Conservation (phyloP, 2,329 filamentous ascomycete genomes). For the Chaetomium strumarium region DNA sequence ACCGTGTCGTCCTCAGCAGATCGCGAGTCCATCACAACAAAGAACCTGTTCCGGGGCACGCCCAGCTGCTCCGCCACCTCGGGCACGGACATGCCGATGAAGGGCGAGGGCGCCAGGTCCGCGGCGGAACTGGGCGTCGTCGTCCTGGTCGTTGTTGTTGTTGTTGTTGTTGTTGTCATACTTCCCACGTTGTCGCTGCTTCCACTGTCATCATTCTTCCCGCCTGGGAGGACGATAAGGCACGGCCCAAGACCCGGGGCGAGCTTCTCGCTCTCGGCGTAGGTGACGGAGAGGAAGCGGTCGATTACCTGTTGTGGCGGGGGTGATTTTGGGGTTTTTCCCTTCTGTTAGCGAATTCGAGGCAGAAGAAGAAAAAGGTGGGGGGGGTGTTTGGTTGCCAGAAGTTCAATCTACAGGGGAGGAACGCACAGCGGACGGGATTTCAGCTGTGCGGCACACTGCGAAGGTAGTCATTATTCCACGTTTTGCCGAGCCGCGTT, state of each 20-base stretch:
- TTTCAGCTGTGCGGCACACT: background rate
- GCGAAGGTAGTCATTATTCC: background rate
- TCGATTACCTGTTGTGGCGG: background rate
- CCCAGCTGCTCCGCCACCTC: background rate
- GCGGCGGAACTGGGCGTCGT: background rate
- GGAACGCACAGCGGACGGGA: background rate
- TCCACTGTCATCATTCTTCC: background rate
- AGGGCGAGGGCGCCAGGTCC: background rate
- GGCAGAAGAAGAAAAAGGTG: no score
- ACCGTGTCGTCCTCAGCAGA: background rate
- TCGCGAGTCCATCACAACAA: background rate
- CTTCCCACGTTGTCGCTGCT: background rate
- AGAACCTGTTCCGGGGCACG: background rate
- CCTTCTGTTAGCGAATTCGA: no score
- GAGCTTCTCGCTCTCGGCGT: background rate
- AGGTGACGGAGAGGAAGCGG: background rate
- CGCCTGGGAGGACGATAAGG: background rate
- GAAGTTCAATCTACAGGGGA: no score
- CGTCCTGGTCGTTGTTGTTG: background rate
- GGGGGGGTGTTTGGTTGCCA: no score
- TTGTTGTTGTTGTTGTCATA: background rate
- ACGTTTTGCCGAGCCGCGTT: no score
- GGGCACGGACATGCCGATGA: background rate
- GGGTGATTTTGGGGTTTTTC: no score
- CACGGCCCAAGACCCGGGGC: background rate